These are phyloP conservation scores for Coemansia sp. DNA, from an alignment of 192 early-diverging fungal genomes.

Conservation along the genomic window DNA sequence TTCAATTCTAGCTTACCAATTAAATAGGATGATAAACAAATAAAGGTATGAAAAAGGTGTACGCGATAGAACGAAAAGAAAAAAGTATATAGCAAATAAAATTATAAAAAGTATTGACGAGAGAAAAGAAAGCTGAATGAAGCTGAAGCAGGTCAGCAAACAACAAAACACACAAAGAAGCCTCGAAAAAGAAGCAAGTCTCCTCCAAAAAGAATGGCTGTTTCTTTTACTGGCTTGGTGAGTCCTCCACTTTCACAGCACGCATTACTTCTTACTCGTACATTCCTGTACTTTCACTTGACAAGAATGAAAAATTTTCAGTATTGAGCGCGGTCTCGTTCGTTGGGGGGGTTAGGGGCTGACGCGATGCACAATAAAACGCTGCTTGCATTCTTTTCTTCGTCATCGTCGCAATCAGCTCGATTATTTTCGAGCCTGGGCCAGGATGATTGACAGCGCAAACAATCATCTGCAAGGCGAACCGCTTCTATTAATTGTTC, in stretches of 20 bases:
- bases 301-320: background rate
- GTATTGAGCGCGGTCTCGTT: background rate
- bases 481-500: background rate
- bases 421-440: background rate
- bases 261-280: background rate
- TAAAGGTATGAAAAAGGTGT: background rate
- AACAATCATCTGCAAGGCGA: background rate
- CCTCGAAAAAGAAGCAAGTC: background rate
- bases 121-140: background rate
- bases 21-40: background rate
- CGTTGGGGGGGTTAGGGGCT: background rate
- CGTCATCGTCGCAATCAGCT: background rate
- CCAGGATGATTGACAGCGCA: background rate
- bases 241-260: background rate
- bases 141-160: background rate
- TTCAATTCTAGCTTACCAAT: background rate
- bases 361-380: background rate
- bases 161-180: background rate
- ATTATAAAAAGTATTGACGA: background rate
- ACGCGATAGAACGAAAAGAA: background rate
- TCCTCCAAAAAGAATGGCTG: background rate
- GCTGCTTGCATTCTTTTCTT: background rate
- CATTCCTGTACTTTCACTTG: background rate
- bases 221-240: background rate
- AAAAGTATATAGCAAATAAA: conserved; percentile 3